These are phyloP conservation scores for Suhomyces terraborum DNA, from an alignment of 1,139 yeast species.

Conservation along the genomic window DNA sequence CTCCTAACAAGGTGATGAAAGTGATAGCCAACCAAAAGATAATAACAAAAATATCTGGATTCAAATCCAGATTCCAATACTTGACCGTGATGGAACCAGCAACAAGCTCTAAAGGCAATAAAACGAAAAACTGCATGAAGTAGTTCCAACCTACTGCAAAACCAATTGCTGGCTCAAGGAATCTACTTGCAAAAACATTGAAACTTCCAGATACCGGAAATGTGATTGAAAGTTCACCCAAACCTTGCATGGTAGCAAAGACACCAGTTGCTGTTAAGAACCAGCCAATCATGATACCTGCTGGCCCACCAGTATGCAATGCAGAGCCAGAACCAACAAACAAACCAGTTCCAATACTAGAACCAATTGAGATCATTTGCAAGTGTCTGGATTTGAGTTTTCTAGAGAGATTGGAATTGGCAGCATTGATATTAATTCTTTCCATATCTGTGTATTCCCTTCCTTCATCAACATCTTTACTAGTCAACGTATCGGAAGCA, in stretches of 20 bases:
- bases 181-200: constrained; percentile 41
- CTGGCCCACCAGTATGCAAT: constrained; percentile 69
- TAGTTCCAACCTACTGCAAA: constrained; percentile 50
- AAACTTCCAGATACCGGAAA: constrained; percentile 46
- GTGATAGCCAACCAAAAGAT: constrained; percentile 40
- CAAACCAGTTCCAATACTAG: constrained; percentile 67
- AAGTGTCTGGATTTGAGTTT: constrained; percentile 50
- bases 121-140: constrained; percentile 34
- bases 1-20: constrained; percentile 42
- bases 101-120: constrained; percentile 31
- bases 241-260: constrained; percentile 40
- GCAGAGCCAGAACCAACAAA: constrained; percentile 34
- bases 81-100: constrained; percentile 44
- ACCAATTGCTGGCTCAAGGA: constrained; percentile 44
- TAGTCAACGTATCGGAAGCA: constrained; percentile 23
- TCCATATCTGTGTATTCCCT: constrained; percentile 36
- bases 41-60: constrained; percentile 43
- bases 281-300: constrained; percentile 60
- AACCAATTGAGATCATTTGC: constrained; percentile 67
- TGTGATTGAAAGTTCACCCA: constrained; percentile 42
- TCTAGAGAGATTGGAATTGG: constrained; percentile 42
- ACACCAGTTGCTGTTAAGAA: constrained; percentile 23
- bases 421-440: constrained; percentile 38
- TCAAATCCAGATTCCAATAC: constrained; percentile 41
- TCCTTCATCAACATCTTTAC: constrained; percentile 18